A percentile compares a stretch with the other conserved stretches of the same genome.
Conservation (phyloP, 805 yeast genomes). For the Monosporozyma aerobia region DNA sequence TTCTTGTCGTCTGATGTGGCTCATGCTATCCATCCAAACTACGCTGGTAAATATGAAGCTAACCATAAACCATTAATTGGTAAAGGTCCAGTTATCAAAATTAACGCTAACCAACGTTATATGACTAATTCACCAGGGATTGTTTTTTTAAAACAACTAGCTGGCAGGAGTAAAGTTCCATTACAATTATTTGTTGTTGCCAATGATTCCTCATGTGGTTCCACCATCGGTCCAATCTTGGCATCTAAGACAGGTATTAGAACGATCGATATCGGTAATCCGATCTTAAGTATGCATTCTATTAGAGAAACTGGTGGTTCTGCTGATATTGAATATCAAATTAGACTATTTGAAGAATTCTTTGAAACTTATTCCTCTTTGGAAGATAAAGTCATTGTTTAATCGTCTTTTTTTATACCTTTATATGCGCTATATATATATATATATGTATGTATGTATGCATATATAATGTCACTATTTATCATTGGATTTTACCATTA, state of each 20-base stretch:
- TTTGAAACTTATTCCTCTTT: slow-evolving; percentile 39
- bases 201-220: slow-evolving; percentile 90
- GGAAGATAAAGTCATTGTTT: slow-evolving; percentile 37
- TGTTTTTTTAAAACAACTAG: slow-evolving; percentile 64
- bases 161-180: slow-evolving; percentile 62
- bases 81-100: slow-evolving; percentile 83
- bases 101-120: slow-evolving; percentile 92
- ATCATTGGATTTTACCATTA: not conserved
- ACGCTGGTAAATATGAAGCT: slow-evolving; percentile 63
- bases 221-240: slow-evolving; percentile 91
- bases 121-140: slow-evolving; percentile 90
- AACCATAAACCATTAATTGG: slow-evolving; percentile 75
- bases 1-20: slow-evolving; percentile 92
- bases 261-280: slow-evolving; percentile 84
- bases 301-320: slow-evolving; percentile 87
- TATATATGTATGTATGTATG: not conserved
- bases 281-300: slow-evolving; percentile 89
- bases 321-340: slow-evolving; percentile 56
- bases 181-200: slow-evolving; percentile 87
- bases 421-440: not conserved
- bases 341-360: slow-evolving; percentile 52
- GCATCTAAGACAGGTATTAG: slow-evolving; percentile 81
- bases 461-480: not conserved
- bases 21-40: slow-evolving; percentile 95
- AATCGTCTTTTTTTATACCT: not conserved